phyloP scores from a whole-genome alignment of 331 rosid species.

The Erythrophleum ivorense region DNA sequence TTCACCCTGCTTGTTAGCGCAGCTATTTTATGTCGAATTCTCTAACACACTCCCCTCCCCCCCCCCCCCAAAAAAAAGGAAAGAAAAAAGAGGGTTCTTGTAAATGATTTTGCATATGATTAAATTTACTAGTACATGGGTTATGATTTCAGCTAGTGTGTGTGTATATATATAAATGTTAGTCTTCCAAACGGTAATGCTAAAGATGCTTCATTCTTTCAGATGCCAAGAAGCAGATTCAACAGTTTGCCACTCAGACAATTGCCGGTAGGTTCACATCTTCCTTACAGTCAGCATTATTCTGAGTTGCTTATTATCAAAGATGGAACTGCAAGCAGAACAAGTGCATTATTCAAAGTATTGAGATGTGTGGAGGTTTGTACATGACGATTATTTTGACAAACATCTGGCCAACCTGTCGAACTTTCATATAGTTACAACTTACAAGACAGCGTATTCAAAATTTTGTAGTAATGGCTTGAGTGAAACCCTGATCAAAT shows the following conservation, averaged over 20 bases:
- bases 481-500: neutral
- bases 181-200: constrained; percentile 10
- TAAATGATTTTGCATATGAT: neutral
- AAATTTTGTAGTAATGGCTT: constrained; percentile 53
- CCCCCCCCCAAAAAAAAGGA: no score
- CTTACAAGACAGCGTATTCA: constrained; percentile 36
- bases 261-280: constrained; percentile 80
- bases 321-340: constrained; percentile 40
- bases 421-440: constrained; percentile 39
- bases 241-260: constrained; percentile 89
- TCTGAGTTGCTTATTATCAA: constrained; percentile 49
- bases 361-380: constrained; percentile 51
- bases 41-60: no score
- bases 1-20: constrained; percentile 10
- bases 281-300: constrained; percentile 85
- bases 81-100: neutral
- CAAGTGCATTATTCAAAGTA: constrained; percentile 43
- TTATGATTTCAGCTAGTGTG: neutral
- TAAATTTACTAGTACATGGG: neutral
- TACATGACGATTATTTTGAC: constrained; percentile 60
- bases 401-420: constrained; percentile 34
- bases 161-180: neutral
- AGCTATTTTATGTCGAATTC: neutral
- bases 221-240: constrained; percentile 97
- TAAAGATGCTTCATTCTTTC: constrained; percentile 45